A percentile compares a stretch with the other conserved stretches of the same genome.
These are phyloP conservation scores for Hypomyces perniciosus DNA, from an alignment of 2,329 filamentous ascomycete genomes.

Conservation along the genomic window DNA sequence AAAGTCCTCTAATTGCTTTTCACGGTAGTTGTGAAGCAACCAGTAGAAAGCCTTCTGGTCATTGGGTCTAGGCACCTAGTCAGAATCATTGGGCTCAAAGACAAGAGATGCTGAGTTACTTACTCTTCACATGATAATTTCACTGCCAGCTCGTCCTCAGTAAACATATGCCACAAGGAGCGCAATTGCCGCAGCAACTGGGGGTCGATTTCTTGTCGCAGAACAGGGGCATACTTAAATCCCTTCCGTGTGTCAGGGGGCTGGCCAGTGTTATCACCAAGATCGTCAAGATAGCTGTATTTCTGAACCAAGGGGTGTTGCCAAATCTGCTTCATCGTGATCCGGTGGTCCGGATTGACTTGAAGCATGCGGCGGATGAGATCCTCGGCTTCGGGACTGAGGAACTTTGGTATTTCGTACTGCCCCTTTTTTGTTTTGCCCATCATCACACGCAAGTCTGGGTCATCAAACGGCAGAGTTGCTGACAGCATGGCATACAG, in stretches of 20 bases:
- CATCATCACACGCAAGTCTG: slow-evolving; percentile 58
- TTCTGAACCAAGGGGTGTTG: slow-evolving; percentile 78
- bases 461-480: slow-evolving; percentile 73
- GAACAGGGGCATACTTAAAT: slow-evolving; percentile 51
- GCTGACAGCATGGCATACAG: slow-evolving; percentile 83
- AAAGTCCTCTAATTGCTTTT: slow-evolving; percentile 84
- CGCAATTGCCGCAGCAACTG: slow-evolving; percentile 81
- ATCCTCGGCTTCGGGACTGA: slow-evolving; percentile 66
- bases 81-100: neutral
- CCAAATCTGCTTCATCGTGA: slow-evolving; percentile 78
- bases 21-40: slow-evolving; percentile 72
- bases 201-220: slow-evolving; percentile 64
- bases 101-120: slow-evolving; percentile 25
- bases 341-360: slow-evolving; percentile 69
- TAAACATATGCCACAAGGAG: slow-evolving; percentile 85
- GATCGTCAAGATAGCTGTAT: slow-evolving; percentile 69
- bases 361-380: slow-evolving; percentile 76
- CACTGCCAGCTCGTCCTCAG: slow-evolving; percentile 63
- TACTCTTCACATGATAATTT: slow-evolving; percentile 62
- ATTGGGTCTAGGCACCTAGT: slow-evolving; percentile 55
- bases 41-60: slow-evolving; percentile 93
- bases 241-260: slow-evolving; percentile 55
- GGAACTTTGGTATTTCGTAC: slow-evolving; percentile 55
- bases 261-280: slow-evolving; percentile 49
- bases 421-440: slow-evolving; percentile 52